These are phyloP conservation scores for Phytophthora niederhauseri DNA, from an alignment of 352 stramenopile species.

Conservation along the genomic window DNA sequence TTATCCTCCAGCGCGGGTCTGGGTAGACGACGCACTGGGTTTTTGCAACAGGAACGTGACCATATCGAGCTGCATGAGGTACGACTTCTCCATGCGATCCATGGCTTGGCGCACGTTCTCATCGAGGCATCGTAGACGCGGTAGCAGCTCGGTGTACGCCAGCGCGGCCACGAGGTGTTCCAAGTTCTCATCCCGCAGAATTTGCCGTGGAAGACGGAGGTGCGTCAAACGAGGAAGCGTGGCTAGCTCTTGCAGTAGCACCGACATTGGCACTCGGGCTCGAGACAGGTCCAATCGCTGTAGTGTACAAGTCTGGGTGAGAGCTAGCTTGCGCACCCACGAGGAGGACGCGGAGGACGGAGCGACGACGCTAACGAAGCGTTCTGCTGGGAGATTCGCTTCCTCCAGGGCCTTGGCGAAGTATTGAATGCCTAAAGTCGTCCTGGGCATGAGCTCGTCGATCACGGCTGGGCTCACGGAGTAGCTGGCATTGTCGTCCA, in stretches of 20 bases:
- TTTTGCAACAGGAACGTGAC: conserved; percentile 60
- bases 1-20: conserved; percentile 6
- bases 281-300: conserved; percentile 69
- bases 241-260: conserved; percentile 63
- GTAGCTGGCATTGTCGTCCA: conserved; percentile 18
- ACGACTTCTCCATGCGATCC: conserved; percentile 72
- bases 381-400: conserved; percentile 46
- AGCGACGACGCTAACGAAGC: conserved; percentile 71
- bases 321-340: conserved; percentile 64
- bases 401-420: conserved; percentile 58
- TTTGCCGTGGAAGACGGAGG: conserved; percentile 61
- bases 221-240: conserved; percentile 64
- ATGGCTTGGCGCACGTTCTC: conserved; percentile 62
- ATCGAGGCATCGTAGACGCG: conserved; percentile 59
- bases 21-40: conserved; percentile 5
- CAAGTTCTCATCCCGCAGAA: conserved; percentile 74
- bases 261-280: conserved; percentile 59
- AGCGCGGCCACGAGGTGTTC: conserved; percentile 77
- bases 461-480: conserved; percentile 17
- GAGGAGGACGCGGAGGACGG: conserved; percentile 56
- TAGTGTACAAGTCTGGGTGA: conserved; percentile 59
- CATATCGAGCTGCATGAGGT: conserved; percentile 75
- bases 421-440: conserved; percentile 49
- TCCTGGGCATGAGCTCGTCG: conserved; percentile 48
- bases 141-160: conserved; percentile 56